Conservation (phyloP, 345 rosid species). For the Dimocarpus longan region DNA sequence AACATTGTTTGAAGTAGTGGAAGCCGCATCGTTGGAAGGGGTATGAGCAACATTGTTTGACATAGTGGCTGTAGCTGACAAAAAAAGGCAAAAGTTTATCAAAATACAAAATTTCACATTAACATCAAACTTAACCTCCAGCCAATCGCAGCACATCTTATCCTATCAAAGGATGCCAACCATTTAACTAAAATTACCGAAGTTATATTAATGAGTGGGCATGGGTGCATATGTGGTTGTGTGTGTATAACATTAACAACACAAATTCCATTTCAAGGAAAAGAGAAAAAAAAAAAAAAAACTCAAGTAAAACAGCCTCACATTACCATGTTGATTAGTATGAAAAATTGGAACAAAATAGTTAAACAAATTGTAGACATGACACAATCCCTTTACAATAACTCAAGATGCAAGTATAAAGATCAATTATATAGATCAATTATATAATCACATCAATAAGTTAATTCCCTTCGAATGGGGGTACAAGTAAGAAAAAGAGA, state of each 20-base stretch:
- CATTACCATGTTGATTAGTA: no score
- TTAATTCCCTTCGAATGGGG: background rate
- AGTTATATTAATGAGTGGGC: no score
- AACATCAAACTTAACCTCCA: no score
- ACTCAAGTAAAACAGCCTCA: no score
- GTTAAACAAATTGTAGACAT: background rate
- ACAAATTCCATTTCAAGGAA: no score
- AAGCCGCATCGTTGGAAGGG: slow-evolving; percentile 6
- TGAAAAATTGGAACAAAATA: background rate
- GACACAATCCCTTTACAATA: background rate
- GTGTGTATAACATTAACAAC: no score
- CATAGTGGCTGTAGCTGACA: slow-evolving; percentile 35
- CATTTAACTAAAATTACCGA: background rate
- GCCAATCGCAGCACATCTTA: no score
- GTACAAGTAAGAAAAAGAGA: no score
- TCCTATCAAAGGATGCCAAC: background rate
- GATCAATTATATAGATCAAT: background rate
- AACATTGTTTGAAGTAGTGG: slow-evolving; percentile 47
- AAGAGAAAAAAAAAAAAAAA: no score
- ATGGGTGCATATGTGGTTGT: no score
- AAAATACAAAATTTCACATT: background rate
- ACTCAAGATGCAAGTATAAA: background rate
- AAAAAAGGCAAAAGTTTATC: background rate
- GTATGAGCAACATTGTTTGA: slow-evolving; percentile 35
- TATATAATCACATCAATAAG: no score